Conservation (phyloP, 2,329 filamentous ascomycete genomes). For the Dendryphion nanum region DNA sequence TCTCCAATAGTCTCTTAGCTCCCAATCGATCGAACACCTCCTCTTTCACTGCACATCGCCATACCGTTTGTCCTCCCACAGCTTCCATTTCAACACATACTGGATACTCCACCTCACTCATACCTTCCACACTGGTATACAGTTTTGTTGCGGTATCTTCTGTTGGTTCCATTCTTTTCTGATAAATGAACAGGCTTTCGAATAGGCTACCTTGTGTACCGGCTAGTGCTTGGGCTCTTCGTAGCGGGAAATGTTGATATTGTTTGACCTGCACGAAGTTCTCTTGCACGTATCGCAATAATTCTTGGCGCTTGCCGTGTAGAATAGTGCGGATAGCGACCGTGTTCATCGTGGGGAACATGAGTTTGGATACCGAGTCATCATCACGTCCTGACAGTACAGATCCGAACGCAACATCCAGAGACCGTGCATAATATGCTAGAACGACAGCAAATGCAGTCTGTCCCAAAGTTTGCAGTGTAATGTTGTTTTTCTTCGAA, state of each 20-base stretch:
- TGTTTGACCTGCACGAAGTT: constrained; percentile 65
- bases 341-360: constrained; percentile 94
- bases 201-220: constrained; percentile 53
- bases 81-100: constrained; percentile 79
- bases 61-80: constrained; percentile 55
- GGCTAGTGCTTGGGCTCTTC: constrained; percentile 61
- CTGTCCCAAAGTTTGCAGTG: constrained; percentile 73
- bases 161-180: constrained; percentile 49
- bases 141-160: constrained; percentile 35
- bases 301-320: constrained; percentile 63
- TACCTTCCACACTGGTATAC: constrained; percentile 62
- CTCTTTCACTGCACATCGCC: constrained; percentile 70
- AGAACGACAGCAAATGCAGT: constrained; percentile 73
- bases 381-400: constrained; percentile 83
- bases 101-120: constrained; percentile 74
- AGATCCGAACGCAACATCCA: constrained; percentile 80
- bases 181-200: constrained; percentile 66
- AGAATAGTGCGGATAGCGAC: constrained; percentile 71
- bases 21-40: constrained; percentile 50
- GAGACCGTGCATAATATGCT: constrained; percentile 58
- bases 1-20: constrained; percentile 53
- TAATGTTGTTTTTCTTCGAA: constrained; percentile 67
- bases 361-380: constrained; percentile 62
- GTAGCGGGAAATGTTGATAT: constrained; percentile 74
- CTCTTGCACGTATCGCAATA: constrained; percentile 72